Percentiles rank a stretch among this genome's conserved stretches.
These are phyloP conservation scores for Hypoxylon fragiforme DNA, from an alignment of 495 filamentous ascomycete species.

Conservation along the genomic window DNA sequence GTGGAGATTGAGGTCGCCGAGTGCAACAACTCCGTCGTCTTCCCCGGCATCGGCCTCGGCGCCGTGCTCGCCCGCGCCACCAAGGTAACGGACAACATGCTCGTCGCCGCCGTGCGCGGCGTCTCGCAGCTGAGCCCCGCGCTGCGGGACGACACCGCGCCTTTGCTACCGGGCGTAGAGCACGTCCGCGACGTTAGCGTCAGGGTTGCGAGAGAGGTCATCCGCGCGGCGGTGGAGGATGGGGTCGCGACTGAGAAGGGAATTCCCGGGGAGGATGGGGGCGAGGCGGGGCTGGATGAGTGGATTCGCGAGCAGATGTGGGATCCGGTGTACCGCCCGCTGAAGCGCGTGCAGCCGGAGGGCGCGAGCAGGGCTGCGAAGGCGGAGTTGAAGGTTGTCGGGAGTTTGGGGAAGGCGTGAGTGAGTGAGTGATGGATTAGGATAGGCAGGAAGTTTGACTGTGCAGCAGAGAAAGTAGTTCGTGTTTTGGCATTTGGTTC, in stretches of 20 bases:
- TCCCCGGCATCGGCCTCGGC: conserved; percentile 84
- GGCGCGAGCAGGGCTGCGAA: conserved; percentile 57
- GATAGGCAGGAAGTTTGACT: too few relatives aligned
- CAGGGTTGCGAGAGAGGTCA: conserved; percentile 77
- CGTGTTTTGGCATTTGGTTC: too few relatives aligned
- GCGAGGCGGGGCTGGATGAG: conserved; percentile 64
- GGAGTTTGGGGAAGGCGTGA: conserved; percentile 34
- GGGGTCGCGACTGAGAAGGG: conserved; percentile 60
- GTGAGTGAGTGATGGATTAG: too few relatives aligned
- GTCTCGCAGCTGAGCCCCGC: conserved; percentile 73
- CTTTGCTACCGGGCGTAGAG: conserved; percentile 75
- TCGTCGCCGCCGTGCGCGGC: conserved; percentile 76
- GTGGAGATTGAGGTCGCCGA: conserved; percentile 71
- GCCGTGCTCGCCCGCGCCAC: conserved; percentile 67
- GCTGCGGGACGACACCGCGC: conserved; percentile 49
- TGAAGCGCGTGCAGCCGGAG: conserved; percentile 57
- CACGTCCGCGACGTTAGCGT: conserved; percentile 77
- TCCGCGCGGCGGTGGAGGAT: conserved; percentile 69
- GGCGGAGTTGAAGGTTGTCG: conserved; percentile 62
- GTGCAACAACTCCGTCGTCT: conserved; percentile 89
- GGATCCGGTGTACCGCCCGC: conserved; percentile 71
- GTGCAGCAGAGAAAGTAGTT: too few relatives aligned
- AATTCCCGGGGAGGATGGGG: conserved; percentile 57
- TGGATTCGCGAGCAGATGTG: conserved; percentile 94
- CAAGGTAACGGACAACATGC: conserved; percentile 73